Base-by-base conservation (phyloP, 2,329 filamentous ascomycete species). In the Magnaporthales sp. region DNA sequence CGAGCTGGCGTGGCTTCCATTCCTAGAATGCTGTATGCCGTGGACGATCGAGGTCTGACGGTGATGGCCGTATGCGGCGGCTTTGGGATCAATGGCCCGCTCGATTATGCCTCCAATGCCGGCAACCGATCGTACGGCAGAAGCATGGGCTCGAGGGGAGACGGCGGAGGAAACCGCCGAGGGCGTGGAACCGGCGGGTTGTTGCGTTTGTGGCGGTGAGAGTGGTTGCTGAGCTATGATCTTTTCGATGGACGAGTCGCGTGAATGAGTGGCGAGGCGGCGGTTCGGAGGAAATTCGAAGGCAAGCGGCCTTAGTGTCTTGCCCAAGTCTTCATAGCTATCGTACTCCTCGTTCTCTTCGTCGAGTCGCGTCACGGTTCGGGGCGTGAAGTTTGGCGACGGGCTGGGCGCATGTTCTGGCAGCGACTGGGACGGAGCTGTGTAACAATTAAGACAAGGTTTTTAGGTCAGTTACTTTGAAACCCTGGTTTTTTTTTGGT, bases 1-100 rank as follows among this genome's bases (percentile, higher is more conserved):
- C 67, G 91, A 87, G 75, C 91, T 93, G 70, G 89, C 87, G 74
- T 90, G 87, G 79, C 93, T 97, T 72, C 93, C 91, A 84, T 96
- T 96, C 78, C 94, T 84, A 72, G 86, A 86, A 86, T 99, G 95
- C 77, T 97, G 93, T 71, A 96, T 89, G 73, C 95, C 94, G 86
- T 98, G 92, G 67, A 98, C 93, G 72, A 98, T 97, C 63, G 94
- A 98, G 0, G 94, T 96, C 80, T 99, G 93, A 66, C 95, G 89
- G 79, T 98, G 93, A 77, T 99, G 93, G 68, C 91, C 92, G 82
- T 98, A 88, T 27, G 81, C 74, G 38, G 79, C 79, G 60, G 78
- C 77, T 74, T 87, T 88, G 63, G 80, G 81, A 70, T 88, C 86
- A 68, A 83, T 77, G n/a, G 80, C 74, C 70, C 84, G 81, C 71